A percentile compares a stretch with the other conserved stretches of the same genome.
These are phyloP conservation scores for Colletotrichum chlorophyti DNA, from an alignment of 2,329 filamentous ascomycete genomes.

Conservation along the genomic window DNA sequence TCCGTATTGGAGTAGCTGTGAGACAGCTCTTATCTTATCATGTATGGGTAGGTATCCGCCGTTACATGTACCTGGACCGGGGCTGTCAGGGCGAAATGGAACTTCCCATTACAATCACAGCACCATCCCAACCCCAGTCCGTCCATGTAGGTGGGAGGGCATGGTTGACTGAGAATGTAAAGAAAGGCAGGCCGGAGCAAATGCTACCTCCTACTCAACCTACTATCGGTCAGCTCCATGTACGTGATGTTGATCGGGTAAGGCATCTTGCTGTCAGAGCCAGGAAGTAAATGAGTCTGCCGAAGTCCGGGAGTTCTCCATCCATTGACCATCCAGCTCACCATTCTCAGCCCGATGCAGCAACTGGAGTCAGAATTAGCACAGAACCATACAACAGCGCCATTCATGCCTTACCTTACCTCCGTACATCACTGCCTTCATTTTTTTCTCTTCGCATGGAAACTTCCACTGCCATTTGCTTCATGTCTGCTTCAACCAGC, in stretches of 20 bases:
- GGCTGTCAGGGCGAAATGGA: no score
- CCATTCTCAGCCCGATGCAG: no score
- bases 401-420: background rate
- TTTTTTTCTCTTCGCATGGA: slow-evolving; percentile 8
- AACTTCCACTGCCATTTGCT: slow-evolving; percentile 5
- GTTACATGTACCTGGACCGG: no score
- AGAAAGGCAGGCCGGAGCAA: background rate
- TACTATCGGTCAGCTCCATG: background rate
- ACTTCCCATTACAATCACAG: no score
- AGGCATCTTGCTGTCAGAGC: no score
- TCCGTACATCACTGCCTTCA: background rate
- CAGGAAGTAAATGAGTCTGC: no score
- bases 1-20: slow-evolving; percentile 4
- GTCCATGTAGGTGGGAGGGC: no score
- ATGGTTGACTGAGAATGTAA: background rate
- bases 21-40: slow-evolving; percentile 29
- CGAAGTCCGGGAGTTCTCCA: no score
- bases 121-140: no score
- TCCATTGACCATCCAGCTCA: no score
- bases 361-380: background rate
- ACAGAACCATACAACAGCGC: background rate
- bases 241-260: no score
- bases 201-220: background rate
- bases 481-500: slow-evolving; percentile 14
- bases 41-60: background rate